A percentile compares a stretch with the other conserved stretches of the same genome.
phyloP scores from a whole-genome alignment of 1,284 basidiomycete species.

The Phellopilus nigrolimitatus region DNA sequence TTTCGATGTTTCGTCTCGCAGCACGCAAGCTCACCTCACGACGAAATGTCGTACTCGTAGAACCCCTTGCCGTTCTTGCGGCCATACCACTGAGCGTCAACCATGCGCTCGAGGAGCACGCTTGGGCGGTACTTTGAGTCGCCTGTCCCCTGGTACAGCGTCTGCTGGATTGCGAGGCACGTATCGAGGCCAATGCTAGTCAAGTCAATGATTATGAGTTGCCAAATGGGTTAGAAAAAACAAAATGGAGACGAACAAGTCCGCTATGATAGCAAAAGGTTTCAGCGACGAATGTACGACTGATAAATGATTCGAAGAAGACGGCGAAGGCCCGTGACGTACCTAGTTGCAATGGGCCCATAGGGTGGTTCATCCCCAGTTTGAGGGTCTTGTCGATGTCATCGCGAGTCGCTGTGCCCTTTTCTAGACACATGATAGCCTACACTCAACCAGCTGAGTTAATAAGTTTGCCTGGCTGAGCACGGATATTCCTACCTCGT shows the following conservation, averaged over 20 bases:
- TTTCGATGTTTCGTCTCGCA: no score
- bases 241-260: slow-evolving; percentile 56
- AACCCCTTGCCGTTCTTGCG: slow-evolving; percentile 88
- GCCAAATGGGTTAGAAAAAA: slow-evolving; percentile 5
- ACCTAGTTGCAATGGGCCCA: slow-evolving; percentile 87
- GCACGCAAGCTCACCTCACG: no score
- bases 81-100: slow-evolving; percentile 94
- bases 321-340: slow-evolving; percentile 23
- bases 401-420: slow-evolving; percentile 85
- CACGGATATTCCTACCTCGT: slow-evolving; percentile 52
- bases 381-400: slow-evolving; percentile 94
- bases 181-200: slow-evolving; percentile 89
- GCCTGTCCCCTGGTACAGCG: slow-evolving; percentile 81
- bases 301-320: slow-evolving; percentile 4
- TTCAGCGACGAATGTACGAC: not conserved
- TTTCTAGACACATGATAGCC: slow-evolving; percentile 91
- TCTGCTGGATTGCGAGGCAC: slow-evolving; percentile 87
- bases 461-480: not conserved
- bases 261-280: slow-evolving; percentile 42
- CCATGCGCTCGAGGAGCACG: slow-evolving; percentile 89
- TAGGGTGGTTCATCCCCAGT: slow-evolving; percentile 94
- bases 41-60: slow-evolving; percentile 61
- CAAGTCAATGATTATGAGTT: slow-evolving; percentile 5
- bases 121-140: slow-evolving; percentile 98
- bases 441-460: slow-evolving; percentile 38